These are phyloP conservation scores for Neurospora discreta DNA, from an alignment of 495 filamentous ascomycete species.

Conservation along the genomic window DNA sequence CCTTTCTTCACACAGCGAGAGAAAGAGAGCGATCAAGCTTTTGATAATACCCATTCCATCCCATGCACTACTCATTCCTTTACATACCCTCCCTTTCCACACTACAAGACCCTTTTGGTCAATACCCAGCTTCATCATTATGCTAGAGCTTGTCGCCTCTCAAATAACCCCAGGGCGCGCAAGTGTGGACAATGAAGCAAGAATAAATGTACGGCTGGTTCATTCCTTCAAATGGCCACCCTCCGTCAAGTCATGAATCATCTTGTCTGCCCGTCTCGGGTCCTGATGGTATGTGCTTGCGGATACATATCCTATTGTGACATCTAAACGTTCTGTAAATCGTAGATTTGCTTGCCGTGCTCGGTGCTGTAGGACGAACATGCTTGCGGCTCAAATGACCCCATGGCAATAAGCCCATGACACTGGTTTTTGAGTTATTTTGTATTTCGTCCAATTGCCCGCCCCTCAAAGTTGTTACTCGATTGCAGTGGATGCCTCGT, in stretches of 20 bases:
- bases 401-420: too few species aligned
- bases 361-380: background rate
- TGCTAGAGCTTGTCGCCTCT: slow-evolving; percentile 44
- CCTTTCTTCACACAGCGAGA: background rate
- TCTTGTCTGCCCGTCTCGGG: slow-evolving; percentile 4
- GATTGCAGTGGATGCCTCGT: background rate
- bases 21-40: background rate
- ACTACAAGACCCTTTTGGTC: too few species aligned
- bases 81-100: background rate
- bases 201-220: slow-evolving; percentile 14
- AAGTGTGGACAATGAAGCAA: slow-evolving; percentile 48
- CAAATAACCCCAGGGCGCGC: slow-evolving; percentile 29
- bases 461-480: background rate
- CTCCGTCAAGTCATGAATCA: slow-evolving; percentile 14
- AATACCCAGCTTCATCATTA: slow-evolving; percentile 27
- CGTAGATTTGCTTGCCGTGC: background rate
- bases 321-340: background rate
- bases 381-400: background rate
- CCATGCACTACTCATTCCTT: background rate
- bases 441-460: too few species aligned
- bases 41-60: background rate
- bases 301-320: background rate
- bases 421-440: too few species aligned
- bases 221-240: slow-evolving; percentile 8
- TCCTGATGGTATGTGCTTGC: slow-evolving; percentile 9